Percentiles rank a stretch among this genome's conserved stretches.
Conservation (phyloP, 768 basidiomycete species). For the Leccinellum luteum region DNA sequence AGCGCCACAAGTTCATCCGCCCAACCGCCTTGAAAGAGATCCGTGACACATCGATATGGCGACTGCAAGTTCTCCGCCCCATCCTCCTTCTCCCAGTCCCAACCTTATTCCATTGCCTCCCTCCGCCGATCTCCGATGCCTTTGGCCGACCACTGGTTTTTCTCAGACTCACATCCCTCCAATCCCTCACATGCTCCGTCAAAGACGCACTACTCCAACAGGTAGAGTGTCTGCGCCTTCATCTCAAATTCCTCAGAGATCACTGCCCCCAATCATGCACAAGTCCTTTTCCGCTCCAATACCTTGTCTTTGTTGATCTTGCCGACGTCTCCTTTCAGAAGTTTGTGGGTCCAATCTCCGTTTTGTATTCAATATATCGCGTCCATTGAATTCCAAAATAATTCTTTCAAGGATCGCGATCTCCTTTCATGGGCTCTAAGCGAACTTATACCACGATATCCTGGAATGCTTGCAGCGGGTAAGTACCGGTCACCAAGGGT, state of each 20-base stretch:
- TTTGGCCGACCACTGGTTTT: slow-evolving; percentile 66
- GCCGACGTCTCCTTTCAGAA: slow-evolving; percentile 52
- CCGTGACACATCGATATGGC: slow-evolving; percentile 56
- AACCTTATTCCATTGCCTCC: slow-evolving; percentile 51
- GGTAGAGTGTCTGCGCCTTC: slow-evolving; percentile 56
- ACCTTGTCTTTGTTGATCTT: slow-evolving; percentile 65
- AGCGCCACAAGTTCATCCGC: slow-evolving; percentile 68
- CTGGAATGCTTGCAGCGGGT: slow-evolving; percentile 77
- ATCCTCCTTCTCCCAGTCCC: slow-evolving; percentile 33
- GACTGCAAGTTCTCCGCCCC: slow-evolving; percentile 37
- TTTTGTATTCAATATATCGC: slow-evolving; percentile 7
- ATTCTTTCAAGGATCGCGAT: slow-evolving; percentile 49
- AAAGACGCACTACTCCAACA: slow-evolving; percentile 46
- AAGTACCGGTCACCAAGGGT: slow-evolving; percentile 9
- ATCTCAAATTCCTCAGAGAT: slow-evolving; percentile 51
- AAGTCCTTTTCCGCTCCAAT: slow-evolving; percentile 54
- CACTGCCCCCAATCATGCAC: slow-evolving; percentile 13
- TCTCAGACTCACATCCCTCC: slow-evolving; percentile 45
- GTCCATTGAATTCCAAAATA: slow-evolving; percentile 3
- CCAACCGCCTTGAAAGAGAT: slow-evolving; percentile 62
- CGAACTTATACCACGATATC: slow-evolving; percentile 68
- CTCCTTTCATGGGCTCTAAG: slow-evolving; percentile 61
- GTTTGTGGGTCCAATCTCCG: slow-evolving; percentile 42
- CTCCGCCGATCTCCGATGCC: slow-evolving; percentile 51
- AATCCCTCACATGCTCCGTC: slow-evolving; percentile 35